Base-by-base conservation (phyloP, 441 rosid species). In the Populus hybrid region DNA sequence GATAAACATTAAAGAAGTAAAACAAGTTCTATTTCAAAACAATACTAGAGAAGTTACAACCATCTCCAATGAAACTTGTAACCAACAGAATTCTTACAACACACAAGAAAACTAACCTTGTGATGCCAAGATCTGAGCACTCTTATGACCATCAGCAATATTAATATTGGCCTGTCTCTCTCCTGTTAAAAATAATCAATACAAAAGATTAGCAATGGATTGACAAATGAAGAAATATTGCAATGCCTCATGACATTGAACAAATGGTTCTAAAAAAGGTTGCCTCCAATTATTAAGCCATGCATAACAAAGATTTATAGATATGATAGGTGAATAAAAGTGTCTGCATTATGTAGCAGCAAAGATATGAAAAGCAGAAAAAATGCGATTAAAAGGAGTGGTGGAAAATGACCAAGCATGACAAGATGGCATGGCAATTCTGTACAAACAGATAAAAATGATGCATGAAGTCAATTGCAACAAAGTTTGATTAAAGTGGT, bases 121-220 rank as follows among this genome's bases (percentile, higher is more conserved):
- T 9, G 96, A 86, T 72, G 85, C 90, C 81, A 89, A 81, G 76
- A 89, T 90, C 57, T 86, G 89, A 69, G 96, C 74, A 83, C 61
- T 88, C 83, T 92, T 94, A 84, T 69, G 87, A 81, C 97, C 96
- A 84, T 94, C 95, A 21, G 98, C 98, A 71, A 92, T 90, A 78
- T 92, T 92, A 80, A 91, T 94, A 87, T 91, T 87, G 28, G 98
- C 86, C 81, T 95, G 97, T 78, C 95, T 91, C 81, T 90, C 96
- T 91, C 99, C 96, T 95, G 87, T 83, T 73, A 83, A 72, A 75
- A 14, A 46, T 14, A 46, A 63, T 76, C 16, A 76, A 69, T 72
- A 73, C 72, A 32, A 76, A 76, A 80, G 20, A 77, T 63, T 23
- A 23, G 59, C 3, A 69, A 64, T 3, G 59, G 30, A 28, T 16